phyloP scores from a whole-genome alignment of 495 filamentous ascomycete species.

The Hypoxylon rickii region DNA sequence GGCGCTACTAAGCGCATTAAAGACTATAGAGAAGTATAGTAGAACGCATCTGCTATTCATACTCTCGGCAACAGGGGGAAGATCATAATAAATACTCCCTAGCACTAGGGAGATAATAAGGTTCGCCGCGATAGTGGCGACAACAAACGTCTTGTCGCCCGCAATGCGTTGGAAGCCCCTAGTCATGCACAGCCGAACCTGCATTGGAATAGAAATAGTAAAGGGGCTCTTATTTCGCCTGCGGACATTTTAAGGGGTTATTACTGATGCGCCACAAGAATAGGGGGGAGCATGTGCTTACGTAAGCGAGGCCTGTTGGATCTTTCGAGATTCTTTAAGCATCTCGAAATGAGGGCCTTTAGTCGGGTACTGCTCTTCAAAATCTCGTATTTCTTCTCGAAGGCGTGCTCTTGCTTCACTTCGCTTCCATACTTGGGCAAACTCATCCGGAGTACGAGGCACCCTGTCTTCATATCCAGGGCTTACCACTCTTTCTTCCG shows the following conservation, averaged over 20 bases:
- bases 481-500: slow-evolving; percentile 67
- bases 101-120: slow-evolving; percentile 52
- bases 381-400: slow-evolving; percentile 64
- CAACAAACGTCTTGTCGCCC: slow-evolving; percentile 20
- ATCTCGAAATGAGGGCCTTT: slow-evolving; percentile 34
- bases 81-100: slow-evolving; percentile 54
- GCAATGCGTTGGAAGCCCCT: slow-evolving; percentile 52
- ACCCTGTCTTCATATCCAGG: slow-evolving; percentile 64
- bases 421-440: slow-evolving; percentile 52
- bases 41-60: not conserved
- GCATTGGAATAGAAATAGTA: not conserved
- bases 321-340: too few relatives aligned
- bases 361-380: slow-evolving; percentile 59
- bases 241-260: too few relatives aligned
- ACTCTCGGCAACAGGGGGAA: not conserved
- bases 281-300: too few relatives aligned
- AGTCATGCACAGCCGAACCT: slow-evolving; percentile 49
- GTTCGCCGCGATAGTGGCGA: slow-evolving; percentile 49
- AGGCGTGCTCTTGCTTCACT: slow-evolving; percentile 57
- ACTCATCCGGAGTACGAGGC: slow-evolving; percentile 68
- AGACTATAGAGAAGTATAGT: slow-evolving; percentile 55
- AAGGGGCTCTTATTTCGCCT: not conserved
- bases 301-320: too few relatives aligned
- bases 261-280: too few relatives aligned
- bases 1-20: slow-evolving; percentile 25